Evolutionary conservation across 768 basidiomycete genomes (phyloP).

Genomic region (Boletus tylopilopsis): DNA sequence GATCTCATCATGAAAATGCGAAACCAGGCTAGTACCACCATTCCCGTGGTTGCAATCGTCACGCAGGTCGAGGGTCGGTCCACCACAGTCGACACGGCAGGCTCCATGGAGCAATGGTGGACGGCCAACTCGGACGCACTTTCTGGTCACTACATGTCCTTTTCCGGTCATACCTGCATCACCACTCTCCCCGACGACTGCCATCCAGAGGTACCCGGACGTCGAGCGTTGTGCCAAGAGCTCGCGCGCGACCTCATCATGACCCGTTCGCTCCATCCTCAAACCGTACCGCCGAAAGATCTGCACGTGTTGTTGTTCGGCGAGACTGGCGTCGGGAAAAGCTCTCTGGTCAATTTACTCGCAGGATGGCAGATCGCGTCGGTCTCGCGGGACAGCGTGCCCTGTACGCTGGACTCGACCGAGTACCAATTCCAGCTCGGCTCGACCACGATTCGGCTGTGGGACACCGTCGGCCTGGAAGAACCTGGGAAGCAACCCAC

Average conservation of each 20-base stretch:
- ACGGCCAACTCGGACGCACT: conserved; percentile 8
- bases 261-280: conserved; percentile 21
- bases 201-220: conserved; percentile 13
- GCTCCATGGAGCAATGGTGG: conserved; percentile 27
- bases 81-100: not conserved
- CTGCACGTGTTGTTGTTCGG: conserved; percentile 39
- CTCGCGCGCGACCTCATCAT: conserved; percentile 24
- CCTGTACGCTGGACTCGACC: conserved; percentile 29
- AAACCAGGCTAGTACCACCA: conserved; percentile 12
- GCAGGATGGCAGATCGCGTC: conserved; percentile 27
- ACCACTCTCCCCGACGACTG: conserved; percentile 21
- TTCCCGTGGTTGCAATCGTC: conserved; percentile 18
- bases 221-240: conserved; percentile 21
- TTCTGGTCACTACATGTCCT: conserved; percentile 9
- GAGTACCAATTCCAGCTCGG: conserved; percentile 27
- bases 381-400: conserved; percentile 25
- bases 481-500: conserved; percentile 16
- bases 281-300: conserved; percentile 15
- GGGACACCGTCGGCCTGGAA: conserved; percentile 33
- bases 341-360: conserved; percentile 38
- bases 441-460: conserved; percentile 22
- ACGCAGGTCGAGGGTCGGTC: conserved; percentile 19
- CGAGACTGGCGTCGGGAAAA: conserved; percentile 35
- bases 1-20: conserved; percentile 16
- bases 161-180: conserved; percentile 21